Percentiles rank a stretch among this genome's conserved stretches.
phyloP scores from a whole-genome alignment of 2,329 filamentous ascomycete species.

The Cercospora citrullina region DNA sequence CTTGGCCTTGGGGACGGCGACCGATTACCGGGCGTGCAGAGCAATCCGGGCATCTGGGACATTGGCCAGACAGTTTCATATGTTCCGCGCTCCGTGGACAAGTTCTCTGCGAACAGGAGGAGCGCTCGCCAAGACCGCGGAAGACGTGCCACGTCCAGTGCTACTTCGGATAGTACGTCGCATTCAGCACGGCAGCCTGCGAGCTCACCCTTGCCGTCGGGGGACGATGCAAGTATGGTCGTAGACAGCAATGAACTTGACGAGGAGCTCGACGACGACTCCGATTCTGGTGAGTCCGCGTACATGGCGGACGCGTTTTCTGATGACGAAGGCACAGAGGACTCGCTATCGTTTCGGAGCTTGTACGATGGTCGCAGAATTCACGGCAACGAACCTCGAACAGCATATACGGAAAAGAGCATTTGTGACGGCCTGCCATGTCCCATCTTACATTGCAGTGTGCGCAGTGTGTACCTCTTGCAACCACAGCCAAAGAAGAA shows the following conservation, averaged over 20 bases:
- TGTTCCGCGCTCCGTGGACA: slow-evolving; percentile 25
- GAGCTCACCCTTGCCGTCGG: slow-evolving; percentile 5
- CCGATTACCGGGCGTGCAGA: slow-evolving; percentile 23
- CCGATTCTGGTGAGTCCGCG: slow-evolving; percentile 2
- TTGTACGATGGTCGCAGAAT: slow-evolving; percentile 34
- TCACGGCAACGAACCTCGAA: slow-evolving; percentile 31
- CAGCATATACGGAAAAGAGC: slow-evolving; percentile 28
- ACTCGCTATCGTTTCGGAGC: slow-evolving; percentile 27
- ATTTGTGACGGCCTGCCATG: slow-evolving; percentile 39
- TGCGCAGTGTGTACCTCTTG: slow-evolving; percentile 47
- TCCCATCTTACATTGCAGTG: slow-evolving; percentile 45
- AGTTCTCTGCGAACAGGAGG: slow-evolving; percentile 13
- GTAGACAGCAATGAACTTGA: background rate
- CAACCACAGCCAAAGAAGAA: slow-evolving; percentile 37
- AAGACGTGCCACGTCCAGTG: slow-evolving; percentile 9
- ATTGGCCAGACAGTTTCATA: slow-evolving; percentile 31
- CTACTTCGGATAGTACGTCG: background rate
- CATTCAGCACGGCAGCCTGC: slow-evolving; percentile 5
- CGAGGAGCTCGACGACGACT: background rate
- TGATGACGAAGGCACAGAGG: slow-evolving; percentile 32
- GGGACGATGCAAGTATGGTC: slow-evolving; percentile 1
- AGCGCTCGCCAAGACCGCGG: background rate
- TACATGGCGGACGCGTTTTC: slow-evolving; percentile 16
- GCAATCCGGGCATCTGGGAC: slow-evolving; percentile 33
- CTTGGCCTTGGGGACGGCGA: slow-evolving; percentile 30